A percentile compares a stretch with the other conserved stretches of the same genome.
These are phyloP conservation scores for Aspergillus floridensis DNA, from an alignment of 2,329 filamentous ascomycete species.

Conservation along the genomic window DNA sequence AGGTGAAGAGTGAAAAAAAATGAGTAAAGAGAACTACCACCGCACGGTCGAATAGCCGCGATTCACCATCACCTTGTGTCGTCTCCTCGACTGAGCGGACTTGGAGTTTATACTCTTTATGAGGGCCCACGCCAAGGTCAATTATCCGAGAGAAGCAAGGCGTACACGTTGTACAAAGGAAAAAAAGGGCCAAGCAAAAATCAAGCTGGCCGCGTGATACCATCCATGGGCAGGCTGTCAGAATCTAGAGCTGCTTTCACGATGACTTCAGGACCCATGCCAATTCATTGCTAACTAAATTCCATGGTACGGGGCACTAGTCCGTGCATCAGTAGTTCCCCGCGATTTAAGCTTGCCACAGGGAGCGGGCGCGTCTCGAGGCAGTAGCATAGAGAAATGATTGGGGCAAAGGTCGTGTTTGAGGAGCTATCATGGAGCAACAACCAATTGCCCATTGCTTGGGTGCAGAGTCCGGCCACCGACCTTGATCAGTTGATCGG, in stretches of 20 bases:
- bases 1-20: background rate
- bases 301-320: constrained; percentile 23
- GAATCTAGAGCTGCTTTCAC: constrained; percentile 25
- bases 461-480: constrained; percentile 15
- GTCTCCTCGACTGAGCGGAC: background rate
- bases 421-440: constrained; percentile 14
- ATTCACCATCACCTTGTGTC: background rate
- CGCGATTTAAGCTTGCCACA: constrained; percentile 18
- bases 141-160: constrained; percentile 19
- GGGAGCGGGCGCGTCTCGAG: constrained; percentile 11
- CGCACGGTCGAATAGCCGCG: background rate
- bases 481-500: constrained; percentile 19
- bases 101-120: constrained; percentile 23
- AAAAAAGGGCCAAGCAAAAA: constrained; percentile 15
- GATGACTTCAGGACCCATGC: constrained; percentile 27
- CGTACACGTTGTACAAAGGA: constrained; percentile 12
- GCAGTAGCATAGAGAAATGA: constrained; percentile 7
- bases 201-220: constrained; percentile 25
- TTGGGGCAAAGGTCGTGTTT: constrained; percentile 5
- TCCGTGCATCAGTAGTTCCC: constrained; percentile 10
- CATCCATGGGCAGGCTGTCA: constrained; percentile 15
- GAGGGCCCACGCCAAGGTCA: background rate
- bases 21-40: background rate
- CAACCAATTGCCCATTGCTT: constrained; percentile 4
- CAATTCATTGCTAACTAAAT: constrained; percentile 18